These are phyloP conservation scores for Aspergillus funiculosus DNA, from an alignment of 495 filamentous ascomycete genomes.

Conservation along the genomic window DNA sequence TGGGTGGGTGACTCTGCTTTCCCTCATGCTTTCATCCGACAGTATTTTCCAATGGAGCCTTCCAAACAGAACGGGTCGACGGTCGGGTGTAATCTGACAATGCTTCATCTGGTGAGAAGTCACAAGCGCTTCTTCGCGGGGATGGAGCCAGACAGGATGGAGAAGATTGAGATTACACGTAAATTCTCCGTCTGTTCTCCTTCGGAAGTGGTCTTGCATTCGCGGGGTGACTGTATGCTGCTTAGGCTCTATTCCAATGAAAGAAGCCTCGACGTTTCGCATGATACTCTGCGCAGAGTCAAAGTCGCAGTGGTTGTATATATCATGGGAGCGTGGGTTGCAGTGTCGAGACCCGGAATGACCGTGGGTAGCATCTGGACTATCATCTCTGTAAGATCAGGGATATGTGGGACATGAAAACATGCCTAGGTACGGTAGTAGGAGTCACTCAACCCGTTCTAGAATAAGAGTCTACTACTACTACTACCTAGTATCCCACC, in stretches of 20 bases:
- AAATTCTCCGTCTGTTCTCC: no score
- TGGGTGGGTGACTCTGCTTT: slow-evolving; percentile 14
- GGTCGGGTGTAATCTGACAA: background rate
- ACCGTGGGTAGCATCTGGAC: slow-evolving; percentile 15
- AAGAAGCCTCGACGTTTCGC: background rate
- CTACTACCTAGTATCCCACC: no score
- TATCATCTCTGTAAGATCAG: slow-evolving; percentile 8
- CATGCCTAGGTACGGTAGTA: background rate
- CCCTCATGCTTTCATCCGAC: background rate
- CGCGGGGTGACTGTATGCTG: no score
- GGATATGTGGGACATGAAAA: background rate
- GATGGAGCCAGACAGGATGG: no score
- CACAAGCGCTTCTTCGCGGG: slow-evolving; percentile 1
- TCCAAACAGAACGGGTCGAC: background rate
- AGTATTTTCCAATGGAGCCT: background rate
- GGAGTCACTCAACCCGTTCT: no score
- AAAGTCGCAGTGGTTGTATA: background rate
- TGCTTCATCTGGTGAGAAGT: slow-evolving; percentile 8
- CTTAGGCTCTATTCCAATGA: background rate
- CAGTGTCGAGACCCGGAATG: slow-evolving; percentile 11
- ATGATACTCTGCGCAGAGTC: background rate
- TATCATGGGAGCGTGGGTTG: slow-evolving; percentile 22
- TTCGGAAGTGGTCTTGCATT: no score
- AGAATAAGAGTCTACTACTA: no score
- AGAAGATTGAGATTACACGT: no score